Base-by-base conservation (phyloP, 2,329 filamentous ascomycete genomes). In the Colletotrichum sp. region DNA sequence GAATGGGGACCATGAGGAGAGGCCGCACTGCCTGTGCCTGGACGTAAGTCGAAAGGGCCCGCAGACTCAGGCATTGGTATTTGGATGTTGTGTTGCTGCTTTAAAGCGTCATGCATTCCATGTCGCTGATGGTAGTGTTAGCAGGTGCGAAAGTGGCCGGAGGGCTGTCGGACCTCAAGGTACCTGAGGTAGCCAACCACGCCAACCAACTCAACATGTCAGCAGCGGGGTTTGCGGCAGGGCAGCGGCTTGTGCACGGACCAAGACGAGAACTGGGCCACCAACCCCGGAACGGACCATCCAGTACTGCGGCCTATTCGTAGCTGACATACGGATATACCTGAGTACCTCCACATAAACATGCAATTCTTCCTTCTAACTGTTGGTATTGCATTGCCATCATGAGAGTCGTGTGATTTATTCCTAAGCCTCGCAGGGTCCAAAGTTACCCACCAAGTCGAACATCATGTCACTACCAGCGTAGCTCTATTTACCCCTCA, bases 11-110 rank as follows among this genome's bases (percentile, higher is more conserved):
- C 12, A n/a, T 70, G 65, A 62, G 74, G 32, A 62, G 71, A 66
- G 70, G 52, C 55, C 70, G 22, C 58, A 58, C 65, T 66, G 22
- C 39, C 65, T 56, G 70, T 66, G 22, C 39, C 65, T 56, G 70
- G 60, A 64, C 28, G 60, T n/a, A 60, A 43, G 36, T 72, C 73
- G 34, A 75, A 75, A 36, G 73, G 69, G 25, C 56, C 55, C 58
- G 58, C 36, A 32, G 27, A 62, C 22, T 30, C 71, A 30, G 74
- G 56, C 69, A 71, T 66, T 62, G 36, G 66, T n/a, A 62, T 70
- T 64, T 52, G 61, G 55, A 36, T 36, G 64, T 43, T 52, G 34
- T 66, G 75, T 77, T 77, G 75, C 75, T 77, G 72, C 75, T 77
- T 77, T 77, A 76, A 74, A 69, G 58, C 58, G 34, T 72, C 25